Evolutionary conservation across 2,329 filamentous ascomycete species (phyloP).

Genomic region (Hypoxylon sp.): DNA sequence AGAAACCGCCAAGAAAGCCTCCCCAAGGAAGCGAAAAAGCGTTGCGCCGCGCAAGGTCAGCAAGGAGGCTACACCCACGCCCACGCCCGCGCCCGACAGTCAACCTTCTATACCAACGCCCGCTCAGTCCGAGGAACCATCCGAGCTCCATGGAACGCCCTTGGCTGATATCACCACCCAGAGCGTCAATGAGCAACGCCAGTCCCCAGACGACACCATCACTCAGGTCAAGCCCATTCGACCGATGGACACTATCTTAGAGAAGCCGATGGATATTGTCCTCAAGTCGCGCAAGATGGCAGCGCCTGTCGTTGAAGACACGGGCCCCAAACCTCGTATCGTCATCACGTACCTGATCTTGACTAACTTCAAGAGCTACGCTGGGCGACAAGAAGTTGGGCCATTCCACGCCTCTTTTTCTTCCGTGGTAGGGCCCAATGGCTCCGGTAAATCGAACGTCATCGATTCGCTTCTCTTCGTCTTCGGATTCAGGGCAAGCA

Average conservation of each 20-base stretch:
- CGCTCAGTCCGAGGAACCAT: constrained; percentile 67
- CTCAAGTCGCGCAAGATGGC: constrained; percentile 84
- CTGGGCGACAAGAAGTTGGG: constrained; percentile 92
- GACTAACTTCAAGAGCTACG: constrained; percentile 99
- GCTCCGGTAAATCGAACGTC: constrained; percentile 98
- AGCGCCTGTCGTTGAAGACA: constrained; percentile 78
- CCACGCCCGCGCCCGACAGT: constrained; percentile 57
- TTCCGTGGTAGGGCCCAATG: constrained; percentile 97
- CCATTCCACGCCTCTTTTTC: constrained; percentile 98
- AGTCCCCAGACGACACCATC: constrained; percentile 63
- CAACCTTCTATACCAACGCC: constrained; percentile 63
- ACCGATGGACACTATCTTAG: constrained; percentile 81
- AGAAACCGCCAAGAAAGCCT: constrained; percentile 62
- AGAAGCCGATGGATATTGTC: constrained; percentile 94
- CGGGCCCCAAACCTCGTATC: constrained; percentile 84
- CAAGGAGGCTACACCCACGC: constrained; percentile 57
- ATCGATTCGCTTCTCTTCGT: constrained; percentile 98
- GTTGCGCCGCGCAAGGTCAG: constrained; percentile 59
- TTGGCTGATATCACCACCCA: constrained; percentile 81
- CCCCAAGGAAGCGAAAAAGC: constrained; percentile 79
- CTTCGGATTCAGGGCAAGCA: constrained; percentile 98
- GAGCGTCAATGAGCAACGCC: constrained; percentile 73
- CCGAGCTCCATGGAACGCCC: constrained; percentile 69
- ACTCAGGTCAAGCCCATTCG: constrained; percentile 78
- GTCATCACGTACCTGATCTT: constrained; percentile 94